Conservation (phyloP, 106 monocot species). For the Platanthera guangdongensis region DNA sequence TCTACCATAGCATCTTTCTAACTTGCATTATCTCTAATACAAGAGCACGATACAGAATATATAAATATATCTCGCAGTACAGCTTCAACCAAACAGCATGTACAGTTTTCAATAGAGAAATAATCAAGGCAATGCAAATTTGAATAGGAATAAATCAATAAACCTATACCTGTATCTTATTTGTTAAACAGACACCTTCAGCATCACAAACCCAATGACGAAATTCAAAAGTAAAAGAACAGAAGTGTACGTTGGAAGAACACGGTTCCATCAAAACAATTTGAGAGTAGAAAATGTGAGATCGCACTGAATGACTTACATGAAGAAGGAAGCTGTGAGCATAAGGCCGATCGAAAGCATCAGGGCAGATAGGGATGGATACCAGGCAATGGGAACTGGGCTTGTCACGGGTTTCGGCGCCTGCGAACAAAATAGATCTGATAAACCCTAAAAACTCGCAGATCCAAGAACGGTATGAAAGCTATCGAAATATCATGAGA, state of each 20-base stretch:
- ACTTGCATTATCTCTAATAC: too few species aligned
- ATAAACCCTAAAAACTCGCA: slow-evolving; percentile 2
- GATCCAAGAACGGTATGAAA: neutral
- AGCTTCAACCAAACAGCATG: too few species aligned
- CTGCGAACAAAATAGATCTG: slow-evolving; percentile 9
- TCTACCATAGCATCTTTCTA: too few species aligned
- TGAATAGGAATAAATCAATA: neutral
- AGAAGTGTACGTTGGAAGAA: neutral
- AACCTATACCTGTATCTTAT: neutral
- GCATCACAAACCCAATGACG: neutral
- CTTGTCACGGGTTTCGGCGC: slow-evolving; percentile 48
- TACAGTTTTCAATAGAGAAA: too few species aligned
- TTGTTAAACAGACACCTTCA: neutral
- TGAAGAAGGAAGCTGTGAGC: slow-evolving; percentile 67
- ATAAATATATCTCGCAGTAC: too few species aligned
- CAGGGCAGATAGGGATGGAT: slow-evolving; percentile 44
- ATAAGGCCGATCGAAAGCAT: slow-evolving; percentile 48
- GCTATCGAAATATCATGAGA: neutral
- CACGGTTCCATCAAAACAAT: neutral
- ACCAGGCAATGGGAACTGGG: slow-evolving; percentile 51
- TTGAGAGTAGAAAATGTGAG: neutral
- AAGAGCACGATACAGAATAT: too few species aligned
- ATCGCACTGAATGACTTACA: slow-evolving; percentile 25
- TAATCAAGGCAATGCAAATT: neutral
- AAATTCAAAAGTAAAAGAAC: neutral